Evolutionary conservation across 169 alveolate species (phyloP), one percentile per base, ranked within the genome.

Genomic region (Eimeria sp.): DNA sequence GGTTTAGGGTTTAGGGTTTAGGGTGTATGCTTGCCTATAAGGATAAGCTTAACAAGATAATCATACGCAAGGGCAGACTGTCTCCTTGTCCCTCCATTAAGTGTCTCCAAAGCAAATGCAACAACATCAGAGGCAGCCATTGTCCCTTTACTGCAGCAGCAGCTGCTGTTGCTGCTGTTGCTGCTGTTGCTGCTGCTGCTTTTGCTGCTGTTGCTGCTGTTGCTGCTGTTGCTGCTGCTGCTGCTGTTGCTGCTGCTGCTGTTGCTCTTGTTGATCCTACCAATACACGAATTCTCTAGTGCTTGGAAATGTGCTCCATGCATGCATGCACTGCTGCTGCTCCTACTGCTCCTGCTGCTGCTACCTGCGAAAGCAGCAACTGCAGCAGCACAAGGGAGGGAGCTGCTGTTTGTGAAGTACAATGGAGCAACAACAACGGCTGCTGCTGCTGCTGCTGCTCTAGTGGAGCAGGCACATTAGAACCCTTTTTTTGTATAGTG

Each of bases 31-130:
- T 47, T 45, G 47, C 95, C 95, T 20, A 89, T 51, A n/a, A 89
- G 80, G 57, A 89, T 49, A 22, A 89, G 72, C 27, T 89, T 89
- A 5, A 89, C 73, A 13, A 89, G 87, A 58, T 89, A 89, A 86
- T 89, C 95, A 51, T 89, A 89, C 1, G 84, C 95, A 49, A 89
- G 87, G 9, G 87, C 51, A 22, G 76, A 67, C 34, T 47, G 67
- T 54, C 61, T 54, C 70, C 95, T 67, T 49, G 49, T 49, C 25
- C 70, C 95, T 40, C 20, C 65, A 20, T 72, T 40, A 45, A 86
- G 61, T 18, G 47, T 25, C 94, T 87, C 84, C 20, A 73, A 9
- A 2, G 84, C 84, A 27, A 27, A 40, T 18, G 2, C 57, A 45
- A 73, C 51, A 27, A 20, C 84, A 30, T 73, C 84, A n/a, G 84